Conservation (phyloP, 116 monocot species). For the Thalassia testudinum region DNA sequence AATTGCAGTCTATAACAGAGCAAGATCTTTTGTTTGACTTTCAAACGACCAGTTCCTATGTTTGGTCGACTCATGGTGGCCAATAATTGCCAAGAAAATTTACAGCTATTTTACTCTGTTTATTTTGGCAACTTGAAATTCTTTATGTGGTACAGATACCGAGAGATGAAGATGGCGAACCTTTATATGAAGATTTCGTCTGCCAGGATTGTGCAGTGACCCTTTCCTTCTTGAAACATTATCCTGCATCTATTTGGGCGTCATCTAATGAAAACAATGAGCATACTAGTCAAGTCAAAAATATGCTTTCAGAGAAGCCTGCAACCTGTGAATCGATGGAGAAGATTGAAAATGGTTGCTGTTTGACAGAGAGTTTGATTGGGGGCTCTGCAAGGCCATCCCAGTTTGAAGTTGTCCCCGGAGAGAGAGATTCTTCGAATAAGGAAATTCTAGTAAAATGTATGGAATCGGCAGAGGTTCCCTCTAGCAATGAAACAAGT, state of each 20-base stretch:
- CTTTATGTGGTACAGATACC: constrained; percentile 43
- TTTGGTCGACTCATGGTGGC: too few species aligned
- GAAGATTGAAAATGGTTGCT: constrained; percentile 11
- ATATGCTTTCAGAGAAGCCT: constrained; percentile 9
- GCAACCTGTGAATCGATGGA: constrained; percentile 4
- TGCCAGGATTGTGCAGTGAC: constrained; percentile 60
- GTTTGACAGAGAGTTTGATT: constrained; percentile 3
- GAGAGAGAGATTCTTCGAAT: not conserved
- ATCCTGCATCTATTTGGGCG: constrained; percentile 55
- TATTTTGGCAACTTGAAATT: not conserved
- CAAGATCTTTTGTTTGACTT: too few species aligned
- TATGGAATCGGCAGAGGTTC: not conserved
- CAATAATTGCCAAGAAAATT: not conserved
- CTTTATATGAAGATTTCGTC: constrained; percentile 81
- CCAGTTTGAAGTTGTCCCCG: not conserved
- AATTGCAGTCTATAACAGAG: too few species aligned
- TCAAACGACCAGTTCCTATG: too few species aligned
- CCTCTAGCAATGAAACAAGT: not conserved
- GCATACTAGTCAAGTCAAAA: constrained; percentile 4
- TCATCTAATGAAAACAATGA: constrained; percentile 17
- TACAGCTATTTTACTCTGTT: not conserved
- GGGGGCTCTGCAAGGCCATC: not conserved
- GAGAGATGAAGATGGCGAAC: constrained; percentile 89
- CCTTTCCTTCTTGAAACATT: constrained; percentile 57
- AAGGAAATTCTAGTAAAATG: not conserved